Conservation (phyloP, 495 filamentous ascomycete species). For the Eremomyces bilateralis region DNA sequence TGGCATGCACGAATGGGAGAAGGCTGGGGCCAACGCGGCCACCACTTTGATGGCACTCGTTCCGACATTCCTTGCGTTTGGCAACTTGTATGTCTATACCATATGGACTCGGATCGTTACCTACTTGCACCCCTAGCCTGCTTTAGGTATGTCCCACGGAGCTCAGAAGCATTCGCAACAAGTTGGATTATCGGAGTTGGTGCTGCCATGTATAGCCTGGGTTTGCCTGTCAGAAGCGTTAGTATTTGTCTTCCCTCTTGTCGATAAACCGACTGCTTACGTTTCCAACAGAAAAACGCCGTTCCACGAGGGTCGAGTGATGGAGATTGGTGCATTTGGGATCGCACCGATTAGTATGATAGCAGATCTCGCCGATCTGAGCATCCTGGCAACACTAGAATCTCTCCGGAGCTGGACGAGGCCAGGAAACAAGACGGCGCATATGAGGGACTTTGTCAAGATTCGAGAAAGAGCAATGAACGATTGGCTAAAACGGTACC, state of each 20-base stretch:
- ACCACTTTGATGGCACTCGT: slow-evolving; percentile 10
- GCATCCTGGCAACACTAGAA: background rate
- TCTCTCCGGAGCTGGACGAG: background rate
- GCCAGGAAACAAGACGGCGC: background rate
- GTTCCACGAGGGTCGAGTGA: slow-evolving; percentile 1
- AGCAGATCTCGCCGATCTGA: background rate
- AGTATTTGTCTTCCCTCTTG: slow-evolving; percentile 1
- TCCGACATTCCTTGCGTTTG: slow-evolving; percentile 11
- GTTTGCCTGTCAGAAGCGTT: slow-evolving; percentile 9
- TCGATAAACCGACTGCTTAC: background rate
- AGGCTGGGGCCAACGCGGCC: slow-evolving; percentile 6
- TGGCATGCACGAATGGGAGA: slow-evolving; percentile 5
- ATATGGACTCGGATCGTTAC: background rate
- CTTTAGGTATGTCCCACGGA: slow-evolving; percentile 7
- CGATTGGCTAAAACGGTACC: slow-evolving; percentile 5
- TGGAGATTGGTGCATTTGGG: slow-evolving; percentile 3
- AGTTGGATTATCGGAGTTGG: slow-evolving; percentile 6
- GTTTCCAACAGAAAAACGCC: slow-evolving; percentile 1
- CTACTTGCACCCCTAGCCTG: background rate
- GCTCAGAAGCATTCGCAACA: slow-evolving; percentile 10
- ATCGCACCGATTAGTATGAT: slow-evolving; percentile 4
- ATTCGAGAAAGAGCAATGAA: slow-evolving; percentile 1
- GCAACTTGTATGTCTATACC: slow-evolving; percentile 4
- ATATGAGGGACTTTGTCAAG: slow-evolving; percentile 1
- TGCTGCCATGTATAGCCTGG: slow-evolving; percentile 8